Percentiles rank a stretch among this genome's conserved stretches.
Evolutionary conservation across 441 rosid species (phyloP).

Genomic region (Breynia disticha): DNA sequence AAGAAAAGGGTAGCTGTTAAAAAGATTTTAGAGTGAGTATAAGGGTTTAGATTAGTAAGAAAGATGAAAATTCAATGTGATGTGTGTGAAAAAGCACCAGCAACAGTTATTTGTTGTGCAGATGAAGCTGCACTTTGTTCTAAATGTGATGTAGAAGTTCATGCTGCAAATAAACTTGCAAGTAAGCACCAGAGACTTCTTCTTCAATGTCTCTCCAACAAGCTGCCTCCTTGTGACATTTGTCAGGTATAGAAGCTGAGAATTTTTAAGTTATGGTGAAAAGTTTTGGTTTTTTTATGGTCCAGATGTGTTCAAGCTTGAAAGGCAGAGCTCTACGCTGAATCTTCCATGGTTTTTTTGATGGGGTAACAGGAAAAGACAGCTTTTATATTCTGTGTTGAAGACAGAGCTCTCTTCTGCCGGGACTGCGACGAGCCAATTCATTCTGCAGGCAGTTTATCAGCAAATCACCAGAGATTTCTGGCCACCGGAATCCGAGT

Average conservation of each 20-base stretch:
- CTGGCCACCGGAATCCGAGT: slow-evolving; percentile 85
- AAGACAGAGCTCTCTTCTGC: slow-evolving; percentile 90
- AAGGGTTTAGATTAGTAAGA: background rate
- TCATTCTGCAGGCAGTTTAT: slow-evolving; percentile 64
- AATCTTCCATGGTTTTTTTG: background rate
- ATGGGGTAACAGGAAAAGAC: slow-evolving; percentile 47
- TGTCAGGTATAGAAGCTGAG: slow-evolving; percentile 43
- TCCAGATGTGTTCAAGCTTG: too few relatives aligned
- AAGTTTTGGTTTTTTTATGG: too few relatives aligned
- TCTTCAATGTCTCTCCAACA: slow-evolving; percentile 42
- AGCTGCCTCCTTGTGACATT: slow-evolving; percentile 72
- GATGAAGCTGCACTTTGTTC: slow-evolving; percentile 92
- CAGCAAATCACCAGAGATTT: slow-evolving; percentile 70
- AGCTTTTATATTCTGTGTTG: slow-evolving; percentile 87
- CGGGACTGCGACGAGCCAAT: slow-evolving; percentile 72
- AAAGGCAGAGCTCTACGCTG: background rate
- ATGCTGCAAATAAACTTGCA: slow-evolving; percentile 79
- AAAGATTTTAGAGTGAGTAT: too few relatives aligned
- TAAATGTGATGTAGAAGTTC: slow-evolving; percentile 64
- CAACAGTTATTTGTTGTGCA: slow-evolving; percentile 71
- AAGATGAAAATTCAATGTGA: slow-evolving; percentile 91
- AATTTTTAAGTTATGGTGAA: too few relatives aligned
- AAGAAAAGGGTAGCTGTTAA: too few relatives aligned
- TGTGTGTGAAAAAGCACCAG: slow-evolving; percentile 66
- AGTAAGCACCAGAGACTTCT: slow-evolving; percentile 71